Percentiles rank a stretch among this genome's conserved stretches.
phyloP scores from a whole-genome alignment of 2,329 filamentous ascomycete genomes.

The Diaporthe citriasiana region DNA sequence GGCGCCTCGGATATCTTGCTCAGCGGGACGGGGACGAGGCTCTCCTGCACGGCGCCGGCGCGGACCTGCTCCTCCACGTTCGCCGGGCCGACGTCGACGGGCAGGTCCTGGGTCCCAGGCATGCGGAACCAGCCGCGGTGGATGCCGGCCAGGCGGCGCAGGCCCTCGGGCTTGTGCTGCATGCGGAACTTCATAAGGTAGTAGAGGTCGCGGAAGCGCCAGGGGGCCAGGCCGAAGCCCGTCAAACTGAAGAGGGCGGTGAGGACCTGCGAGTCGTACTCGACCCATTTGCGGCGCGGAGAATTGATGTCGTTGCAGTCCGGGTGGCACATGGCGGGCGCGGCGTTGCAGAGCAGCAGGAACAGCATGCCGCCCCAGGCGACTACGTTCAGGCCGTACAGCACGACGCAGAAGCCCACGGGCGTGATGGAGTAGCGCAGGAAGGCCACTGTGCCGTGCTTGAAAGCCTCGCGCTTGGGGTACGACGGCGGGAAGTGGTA shows the following conservation, averaged over 20 bases:
- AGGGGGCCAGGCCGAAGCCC: slow-evolving; percentile 86
- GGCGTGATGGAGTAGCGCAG: slow-evolving; percentile 82
- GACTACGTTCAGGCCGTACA: slow-evolving; percentile 87
- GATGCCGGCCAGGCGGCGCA: slow-evolving; percentile 80
- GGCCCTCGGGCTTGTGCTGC: slow-evolving; percentile 63
- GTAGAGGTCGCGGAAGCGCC: slow-evolving; percentile 86
- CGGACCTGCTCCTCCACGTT: slow-evolving; percentile 58
- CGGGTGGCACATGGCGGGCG: slow-evolving; percentile 79
- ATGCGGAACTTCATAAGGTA: slow-evolving; percentile 77
- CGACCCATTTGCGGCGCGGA: slow-evolving; percentile 86
- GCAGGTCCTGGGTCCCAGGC: slow-evolving; percentile 73
- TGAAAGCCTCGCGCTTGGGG: slow-evolving; percentile 70
- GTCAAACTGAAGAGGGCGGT: slow-evolving; percentile 91
- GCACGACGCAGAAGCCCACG: slow-evolving; percentile 80
- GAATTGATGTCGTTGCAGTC: slow-evolving; percentile 81
- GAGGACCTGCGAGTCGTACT: slow-evolving; percentile 85
- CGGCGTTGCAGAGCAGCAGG: slow-evolving; percentile 82
- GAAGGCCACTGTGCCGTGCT: slow-evolving; percentile 71
- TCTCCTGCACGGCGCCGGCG: slow-evolving; percentile 54
- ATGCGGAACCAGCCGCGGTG: slow-evolving; percentile 84
- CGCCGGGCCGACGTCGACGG: slow-evolving; percentile 65
- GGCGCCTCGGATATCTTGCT: slow-evolving; percentile 75
- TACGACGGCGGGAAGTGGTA: slow-evolving; percentile 76
- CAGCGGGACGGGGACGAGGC: slow-evolving; percentile 73
- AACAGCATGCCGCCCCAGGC: slow-evolving; percentile 96